Evolutionary conservation across 23 red algal species (phyloP).

Genomic region (Pyropia yezoensis): DNA sequence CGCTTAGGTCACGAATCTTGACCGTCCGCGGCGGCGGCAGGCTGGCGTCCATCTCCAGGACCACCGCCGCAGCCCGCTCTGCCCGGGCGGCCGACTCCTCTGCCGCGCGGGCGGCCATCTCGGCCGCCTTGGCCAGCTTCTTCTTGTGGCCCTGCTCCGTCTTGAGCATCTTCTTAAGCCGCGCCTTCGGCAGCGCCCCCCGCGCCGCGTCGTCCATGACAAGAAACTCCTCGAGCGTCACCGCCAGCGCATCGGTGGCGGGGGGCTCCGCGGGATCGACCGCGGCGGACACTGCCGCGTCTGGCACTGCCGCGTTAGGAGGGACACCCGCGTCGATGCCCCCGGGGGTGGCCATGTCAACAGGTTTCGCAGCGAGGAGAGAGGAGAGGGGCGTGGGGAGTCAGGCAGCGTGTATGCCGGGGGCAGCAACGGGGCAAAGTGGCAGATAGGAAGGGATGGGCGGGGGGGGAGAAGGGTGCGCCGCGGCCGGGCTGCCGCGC

Average conservation of each 20-base stretch:
- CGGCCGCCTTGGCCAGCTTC: conserved; percentile 64
- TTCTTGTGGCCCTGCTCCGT: conserved; percentile 47
- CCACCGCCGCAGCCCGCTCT: conserved; percentile 58
- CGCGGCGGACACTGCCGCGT: background rate
- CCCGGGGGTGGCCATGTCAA: background rate
- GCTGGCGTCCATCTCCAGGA: conserved; percentile 49
- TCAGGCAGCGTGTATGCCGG: background rate
- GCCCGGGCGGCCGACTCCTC: conserved; percentile 43
- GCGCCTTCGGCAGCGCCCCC: conserved; percentile 27
- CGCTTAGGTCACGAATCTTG: conserved; percentile 63
- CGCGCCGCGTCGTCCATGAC: conserved; percentile 46
- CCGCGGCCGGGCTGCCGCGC: too few relatives aligned
- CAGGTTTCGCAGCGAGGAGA: background rate
- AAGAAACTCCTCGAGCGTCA: conserved; percentile 56
- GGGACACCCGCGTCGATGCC: background rate
- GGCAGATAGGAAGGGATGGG: too few relatives aligned
- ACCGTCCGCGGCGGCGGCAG: conserved; percentile 38
- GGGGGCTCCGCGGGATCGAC: background rate
- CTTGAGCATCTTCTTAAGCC: conserved; percentile 56
- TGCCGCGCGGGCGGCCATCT: conserved; percentile 31
- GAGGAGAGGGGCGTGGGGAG: background rate
- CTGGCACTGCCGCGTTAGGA: background rate
- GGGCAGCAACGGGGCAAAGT: background rate
- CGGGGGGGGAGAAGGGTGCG: too few relatives aligned
- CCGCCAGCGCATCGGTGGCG: conserved; percentile 14